phyloP scores from a whole-genome alignment of 306 rosid genomes.

The Glycyrrhiza uralensis region DNA sequence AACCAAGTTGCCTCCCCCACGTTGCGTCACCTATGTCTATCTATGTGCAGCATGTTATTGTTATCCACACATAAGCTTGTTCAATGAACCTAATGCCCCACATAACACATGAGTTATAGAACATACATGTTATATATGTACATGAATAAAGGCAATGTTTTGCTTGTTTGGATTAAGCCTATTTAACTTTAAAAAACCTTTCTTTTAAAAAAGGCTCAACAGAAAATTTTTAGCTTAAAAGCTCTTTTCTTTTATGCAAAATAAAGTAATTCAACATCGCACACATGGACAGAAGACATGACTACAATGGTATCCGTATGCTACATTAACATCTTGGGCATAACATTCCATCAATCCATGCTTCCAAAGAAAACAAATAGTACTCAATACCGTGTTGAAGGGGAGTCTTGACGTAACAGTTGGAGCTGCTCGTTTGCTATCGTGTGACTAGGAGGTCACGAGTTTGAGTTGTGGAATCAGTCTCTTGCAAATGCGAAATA shows the following conservation, averaged over 20 bases:
- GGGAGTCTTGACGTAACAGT: too few relatives aligned
- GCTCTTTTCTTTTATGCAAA: not conserved
- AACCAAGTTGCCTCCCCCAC: slow-evolving; percentile 40
- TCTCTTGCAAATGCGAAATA: too few relatives aligned
- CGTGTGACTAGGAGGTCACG: too few relatives aligned
- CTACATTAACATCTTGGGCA: slow-evolving; percentile 29
- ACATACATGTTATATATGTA: not conserved
- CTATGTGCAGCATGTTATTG: slow-evolving; percentile 24
- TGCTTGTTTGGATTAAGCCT: not conserved
- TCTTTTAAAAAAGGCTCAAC: not conserved
- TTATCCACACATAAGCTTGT: slow-evolving; percentile 22
- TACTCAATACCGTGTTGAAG: too few relatives aligned
- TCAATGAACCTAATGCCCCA: slow-evolving; percentile 36
- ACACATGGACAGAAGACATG: not conserved
- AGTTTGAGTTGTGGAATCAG: too few relatives aligned
- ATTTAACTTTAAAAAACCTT: not conserved
- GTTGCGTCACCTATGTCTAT: slow-evolving; percentile 20
- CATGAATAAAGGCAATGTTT: not conserved
- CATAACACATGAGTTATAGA: slow-evolving; percentile 20
- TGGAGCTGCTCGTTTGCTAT: too few relatives aligned
- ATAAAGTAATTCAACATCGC: not conserved
- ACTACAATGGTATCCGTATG: not conserved
- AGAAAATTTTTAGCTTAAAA: not conserved
- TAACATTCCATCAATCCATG: slow-evolving; percentile 27
- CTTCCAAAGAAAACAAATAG: too few relatives aligned